Evolutionary conservation across 2,329 filamentous ascomycete genomes (phyloP).

Genomic region (Ustilaginoidea virens): DNA sequence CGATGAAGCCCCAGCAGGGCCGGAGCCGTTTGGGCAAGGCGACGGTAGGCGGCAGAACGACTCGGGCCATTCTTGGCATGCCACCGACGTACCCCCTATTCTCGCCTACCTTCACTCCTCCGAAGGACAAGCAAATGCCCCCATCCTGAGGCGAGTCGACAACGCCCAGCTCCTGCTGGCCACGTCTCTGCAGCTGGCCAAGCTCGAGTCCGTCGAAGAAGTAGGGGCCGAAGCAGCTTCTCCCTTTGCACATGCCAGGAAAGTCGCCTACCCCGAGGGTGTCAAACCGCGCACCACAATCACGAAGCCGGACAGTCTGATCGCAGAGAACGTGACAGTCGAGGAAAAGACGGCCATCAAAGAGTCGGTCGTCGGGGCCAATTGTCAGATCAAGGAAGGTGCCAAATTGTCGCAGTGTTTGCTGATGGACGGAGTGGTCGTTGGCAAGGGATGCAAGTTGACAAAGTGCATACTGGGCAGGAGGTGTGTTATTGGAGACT

Average conservation of each 20-base stretch:
- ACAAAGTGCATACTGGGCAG: constrained; percentile 79
- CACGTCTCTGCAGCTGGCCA: constrained; percentile 74
- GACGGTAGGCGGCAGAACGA: too few relatives aligned
- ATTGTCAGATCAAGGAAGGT: constrained; percentile 75
- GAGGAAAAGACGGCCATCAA: constrained; percentile 88
- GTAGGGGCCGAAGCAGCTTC: constrained; percentile 41
- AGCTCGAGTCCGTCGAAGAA: constrained; percentile 58
- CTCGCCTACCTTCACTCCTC: constrained; percentile 68
- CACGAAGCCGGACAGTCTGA: constrained; percentile 63
- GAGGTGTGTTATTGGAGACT: constrained; percentile 69
- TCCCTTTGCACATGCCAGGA: constrained; percentile 62
- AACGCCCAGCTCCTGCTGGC: constrained; percentile 68
- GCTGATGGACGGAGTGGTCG: constrained; percentile 79
- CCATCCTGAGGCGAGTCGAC: constrained; percentile 76
- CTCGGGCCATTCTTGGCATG: constrained; percentile 2
- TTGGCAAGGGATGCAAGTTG: constrained; percentile 72
- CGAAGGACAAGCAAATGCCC: constrained; percentile 26
- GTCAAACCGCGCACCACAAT: constrained; percentile 72
- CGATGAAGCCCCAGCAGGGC: constrained; percentile 7
- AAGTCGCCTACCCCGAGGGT: constrained; percentile 70
- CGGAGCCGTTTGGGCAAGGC: too few relatives aligned
- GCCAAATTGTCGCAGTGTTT: constrained; percentile 76
- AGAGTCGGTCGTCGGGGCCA: constrained; percentile 74
- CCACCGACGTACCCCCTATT: constrained; percentile 46
- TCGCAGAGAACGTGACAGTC: constrained; percentile 79